Evolutionary conservation across 225 moss, liverwort and hornwort species (phyloP), one percentile per base, ranked within the genome.

Genomic region (Polytrichum commune): DNA sequence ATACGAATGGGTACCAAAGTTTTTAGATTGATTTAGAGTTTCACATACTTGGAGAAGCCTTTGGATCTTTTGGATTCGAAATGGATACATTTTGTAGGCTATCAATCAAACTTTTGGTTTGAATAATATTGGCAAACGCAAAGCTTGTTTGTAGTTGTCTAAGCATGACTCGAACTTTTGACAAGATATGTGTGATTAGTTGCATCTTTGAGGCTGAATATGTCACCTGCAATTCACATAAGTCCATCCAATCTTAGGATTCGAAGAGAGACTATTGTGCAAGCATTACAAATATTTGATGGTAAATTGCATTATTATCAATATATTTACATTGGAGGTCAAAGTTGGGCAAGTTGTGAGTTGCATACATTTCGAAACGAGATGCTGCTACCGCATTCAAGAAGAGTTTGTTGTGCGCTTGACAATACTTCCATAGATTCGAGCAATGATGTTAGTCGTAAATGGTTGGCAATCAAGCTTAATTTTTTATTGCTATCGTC

Each of bases 141-240:
- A 74, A 76, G 0, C 79, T 79, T 0, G 55, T 18, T 4, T 77
- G 63, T 7, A 86, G 38, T 56, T 86, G 77, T 1, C 65, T 72
- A 0, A 86, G 72, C 86, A 86, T 86, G 73, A 77, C 54, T 20
- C 73, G 63, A 1, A 28, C 19, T 5, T 77, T 70, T 1, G 70
- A 64, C 2, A 86, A 19, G 4, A 82, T 69, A 1, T 64, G 72
- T 63, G 26, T 72, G 61, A 33, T 80, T 16, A 55, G 53, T 28
- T 18, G 69, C 60, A 77, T 69, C 0, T 77, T 55, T 0, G 70
- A 66, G 23, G 63, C 28, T 64, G 77, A 77, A 72, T 82, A 72
- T 54, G 72, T 74, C 30, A 82, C 80, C 82, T 86, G 75, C 19
- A 62, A 72, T 64, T 1, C 18, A 69, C 2, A 18, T 26, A 27